Base-by-base conservation (phyloP, 2,329 filamentous ascomycete genomes). In the Thermomyces lanuginosus region DNA sequence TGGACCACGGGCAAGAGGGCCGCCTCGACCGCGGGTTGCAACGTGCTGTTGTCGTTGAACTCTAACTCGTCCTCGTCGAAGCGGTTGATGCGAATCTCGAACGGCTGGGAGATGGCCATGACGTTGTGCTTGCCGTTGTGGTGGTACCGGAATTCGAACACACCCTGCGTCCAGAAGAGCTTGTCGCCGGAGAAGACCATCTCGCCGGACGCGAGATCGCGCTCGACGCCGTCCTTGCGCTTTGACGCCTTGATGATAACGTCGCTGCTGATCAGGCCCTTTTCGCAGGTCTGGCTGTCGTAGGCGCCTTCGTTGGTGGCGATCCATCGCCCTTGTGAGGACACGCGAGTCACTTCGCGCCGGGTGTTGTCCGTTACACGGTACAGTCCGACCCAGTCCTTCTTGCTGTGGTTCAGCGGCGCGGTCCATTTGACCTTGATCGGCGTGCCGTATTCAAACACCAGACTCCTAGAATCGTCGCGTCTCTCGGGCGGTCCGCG, bases 121-220 rank as follows among this genome's bases (percentile, higher is more conserved):
- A 92, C 84, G 39, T 78, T 81, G 55, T 98, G 83, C 43, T 77
- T 78, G 30, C 83, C 83, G 40, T 81, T 76, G 53, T 98, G 89
- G 54, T 98, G 89, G 55, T 93, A 93, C 21, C 89, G 74, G 60
- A 98, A 91, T 46, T 98, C 89, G 45, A 92, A 98, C 3, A 91
- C 79, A 29, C 89, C 89, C 34, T 86, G 79, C 0, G 79, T 92
- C 89, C 89, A 98, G 76, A 82, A 98, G 2, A 93, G 66, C 56
- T 92, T 92, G 57, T 95, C 84, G 24, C 89, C 84, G 6, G 74
- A 64, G 46, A 98, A 95, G 8, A 81, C 54, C 44, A 95, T 75
- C 48, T 92, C 82, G 22, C 89, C 89, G 8, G 69, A 65, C 3
- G 81, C 67, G 37, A 74, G 64, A 31, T 78, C 56, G 3, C 65